phyloP scores from a whole-genome alignment of 352 stramenopile genomes.

The Globisporangium rhizosaccharum region DNA sequence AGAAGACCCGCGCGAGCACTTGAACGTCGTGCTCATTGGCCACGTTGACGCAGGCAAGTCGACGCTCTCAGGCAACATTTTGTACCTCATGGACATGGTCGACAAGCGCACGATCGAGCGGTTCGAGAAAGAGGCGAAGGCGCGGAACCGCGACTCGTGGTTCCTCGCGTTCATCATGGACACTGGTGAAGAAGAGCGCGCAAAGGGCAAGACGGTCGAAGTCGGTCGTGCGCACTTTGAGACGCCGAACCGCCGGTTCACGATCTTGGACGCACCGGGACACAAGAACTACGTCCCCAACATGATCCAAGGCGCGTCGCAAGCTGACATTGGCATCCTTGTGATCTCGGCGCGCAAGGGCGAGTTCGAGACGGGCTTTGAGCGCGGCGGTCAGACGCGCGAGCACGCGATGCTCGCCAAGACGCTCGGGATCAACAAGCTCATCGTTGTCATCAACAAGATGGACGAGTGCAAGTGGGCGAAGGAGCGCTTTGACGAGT shows the following conservation, averaged over 20 bases:
- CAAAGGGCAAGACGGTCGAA: slow-evolving; percentile 89
- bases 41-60: slow-evolving; percentile 99
- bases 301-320: slow-evolving; percentile 96
- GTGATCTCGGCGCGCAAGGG: slow-evolving; percentile 95
- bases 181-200: slow-evolving; percentile 97
- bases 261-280: slow-evolving; percentile 98
- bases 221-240: slow-evolving; percentile 96
- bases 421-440: slow-evolving; percentile 97
- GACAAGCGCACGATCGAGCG: slow-evolving; percentile 99
- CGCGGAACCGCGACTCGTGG: slow-evolving; percentile 75
- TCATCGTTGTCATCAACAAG: slow-evolving; percentile 99
- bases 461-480: slow-evolving; percentile 98
- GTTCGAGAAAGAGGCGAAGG: slow-evolving; percentile 97
- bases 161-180: slow-evolving; percentile 99
- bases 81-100: slow-evolving; percentile 98
- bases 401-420: slow-evolving; percentile 99
- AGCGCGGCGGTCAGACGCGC: slow-evolving; percentile 96
- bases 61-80: slow-evolving; percentile 96
- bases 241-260: slow-evolving; percentile 93
- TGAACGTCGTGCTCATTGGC: slow-evolving; percentile 99
- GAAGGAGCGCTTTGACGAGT: slow-evolving; percentile 89
- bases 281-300: slow-evolving; percentile 99
- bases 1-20: slow-evolving; percentile 95
- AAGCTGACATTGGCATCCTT: slow-evolving; percentile 97
- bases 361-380: slow-evolving; percentile 99